Conservation (phyloP, 164 flowering plant genomes). For the Piper betle region DNA sequence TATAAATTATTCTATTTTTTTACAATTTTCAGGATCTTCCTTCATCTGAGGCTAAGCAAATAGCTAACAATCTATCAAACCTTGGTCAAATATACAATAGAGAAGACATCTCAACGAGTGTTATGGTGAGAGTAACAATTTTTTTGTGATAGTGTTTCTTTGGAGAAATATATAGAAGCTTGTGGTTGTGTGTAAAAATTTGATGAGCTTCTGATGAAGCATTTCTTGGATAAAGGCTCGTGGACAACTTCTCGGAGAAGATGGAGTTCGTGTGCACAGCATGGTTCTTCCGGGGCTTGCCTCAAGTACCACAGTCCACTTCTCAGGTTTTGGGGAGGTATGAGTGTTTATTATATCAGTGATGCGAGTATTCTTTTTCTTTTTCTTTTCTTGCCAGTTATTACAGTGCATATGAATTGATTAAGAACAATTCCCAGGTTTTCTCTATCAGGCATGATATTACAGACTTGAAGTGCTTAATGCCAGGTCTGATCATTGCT, state of each 20-base stretch:
- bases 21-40: slow-evolving; percentile 52
- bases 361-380: not conserved
- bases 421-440: slow-evolving; percentile 28
- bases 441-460: slow-evolving; percentile 69
- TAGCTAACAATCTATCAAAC: slow-evolving; percentile 70
- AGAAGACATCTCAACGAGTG: slow-evolving; percentile 62
- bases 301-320: slow-evolving; percentile 62
- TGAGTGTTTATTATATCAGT: not conserved
- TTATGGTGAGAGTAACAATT: slow-evolving; percentile 26
- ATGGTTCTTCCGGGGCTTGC: slow-evolving; percentile 81
- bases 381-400: not conserved
- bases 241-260: slow-evolving; percentile 43
- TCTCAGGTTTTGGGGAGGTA: slow-evolving; percentile 86
- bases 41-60: slow-evolving; percentile 57
- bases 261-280: slow-evolving; percentile 83
- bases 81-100: slow-evolving; percentile 79
- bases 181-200: too few species aligned
- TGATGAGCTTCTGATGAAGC: slow-evolving; percentile 2
- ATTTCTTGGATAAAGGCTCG: slow-evolving; percentile 35
- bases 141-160: too few species aligned
- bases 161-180: too few species aligned
- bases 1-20: not conserved
- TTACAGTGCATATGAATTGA: not conserved
- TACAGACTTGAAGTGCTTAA: slow-evolving; percentile 56
- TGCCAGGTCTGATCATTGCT: slow-evolving; percentile 81